phyloP scores from a whole-genome alignment of 495 filamentous ascomycete species.

The Aspergillus biplanus region DNA sequence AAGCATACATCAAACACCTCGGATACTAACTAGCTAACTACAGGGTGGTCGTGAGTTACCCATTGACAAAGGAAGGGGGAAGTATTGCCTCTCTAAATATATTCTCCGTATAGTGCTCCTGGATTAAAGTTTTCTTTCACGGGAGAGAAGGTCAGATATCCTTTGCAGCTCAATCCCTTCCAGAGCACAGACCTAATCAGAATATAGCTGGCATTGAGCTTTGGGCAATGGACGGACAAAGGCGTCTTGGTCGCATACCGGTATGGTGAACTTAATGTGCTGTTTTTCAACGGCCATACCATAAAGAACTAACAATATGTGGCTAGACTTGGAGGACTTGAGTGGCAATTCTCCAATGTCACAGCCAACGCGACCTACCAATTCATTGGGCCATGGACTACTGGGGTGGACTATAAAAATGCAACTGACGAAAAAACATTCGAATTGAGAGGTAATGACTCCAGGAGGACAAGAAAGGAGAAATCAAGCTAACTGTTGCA shows the following conservation, averaged over 20 bases:
- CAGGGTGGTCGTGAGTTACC: conserved; percentile 46
- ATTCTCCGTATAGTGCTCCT: conserved; percentile 46
- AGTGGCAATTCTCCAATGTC: conserved; percentile 71
- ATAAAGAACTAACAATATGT: neutral
- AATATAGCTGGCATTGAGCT: conserved; percentile 57
- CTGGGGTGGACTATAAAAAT: conserved; percentile 26
- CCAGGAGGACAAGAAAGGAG: neutral
- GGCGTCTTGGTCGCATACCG: conserved; percentile 63
- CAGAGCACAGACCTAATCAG: neutral
- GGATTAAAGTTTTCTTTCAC: conserved; percentile 69
- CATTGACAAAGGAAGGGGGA: neutral
- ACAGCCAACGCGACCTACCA: conserved; percentile 63
- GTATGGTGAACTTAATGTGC: conserved; percentile 18
- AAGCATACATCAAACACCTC: neutral
- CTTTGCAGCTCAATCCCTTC: neutral
- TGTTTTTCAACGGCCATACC: neutral
- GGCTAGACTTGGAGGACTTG: conserved; percentile 58
- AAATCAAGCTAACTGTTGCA: conserved; percentile 29
- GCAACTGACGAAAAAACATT: conserved; percentile 28
- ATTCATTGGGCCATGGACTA: conserved; percentile 47
- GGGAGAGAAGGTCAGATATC: conserved; percentile 50
- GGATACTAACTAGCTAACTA: neutral
- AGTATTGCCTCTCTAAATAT: conserved; percentile 2
- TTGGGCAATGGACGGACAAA: conserved; percentile 59
- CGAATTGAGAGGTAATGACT: conserved; percentile 39